Percentiles rank a stretch among this genome's conserved stretches.
Conservation (phyloP, 805 yeast genomes). For the Cyberlindnera euphorbiae region DNA sequence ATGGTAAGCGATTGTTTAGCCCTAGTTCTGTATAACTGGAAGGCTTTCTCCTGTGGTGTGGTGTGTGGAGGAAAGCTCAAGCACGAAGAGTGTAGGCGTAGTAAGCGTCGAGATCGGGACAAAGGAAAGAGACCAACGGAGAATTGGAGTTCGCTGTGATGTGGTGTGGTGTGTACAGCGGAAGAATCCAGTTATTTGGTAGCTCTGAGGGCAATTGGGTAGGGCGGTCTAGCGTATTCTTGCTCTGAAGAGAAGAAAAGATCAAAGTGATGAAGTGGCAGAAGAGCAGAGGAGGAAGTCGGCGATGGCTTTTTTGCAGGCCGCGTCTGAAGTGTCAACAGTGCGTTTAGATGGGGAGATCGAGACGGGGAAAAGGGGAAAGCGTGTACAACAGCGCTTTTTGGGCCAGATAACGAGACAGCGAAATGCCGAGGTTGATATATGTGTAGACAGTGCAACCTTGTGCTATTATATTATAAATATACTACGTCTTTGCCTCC, state of each 20-base stretch:
- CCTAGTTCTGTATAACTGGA: too few species aligned
- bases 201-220: constrained; percentile 6
- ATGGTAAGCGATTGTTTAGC: too few species aligned
- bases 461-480: too few species aligned
- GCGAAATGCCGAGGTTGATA: too few species aligned
- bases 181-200: background rate
- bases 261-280: background rate
- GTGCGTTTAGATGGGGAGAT: background rate
- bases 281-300: constrained; percentile 4
- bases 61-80: too few species aligned
- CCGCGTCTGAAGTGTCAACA: constrained; percentile 13
- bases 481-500: too few species aligned
- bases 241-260: constrained; percentile 2
- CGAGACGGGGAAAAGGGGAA: background rate
- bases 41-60: background rate
- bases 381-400: background rate
- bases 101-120: too few species aligned
- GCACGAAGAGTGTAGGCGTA: too few species aligned
- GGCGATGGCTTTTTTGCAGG: constrained; percentile 12
- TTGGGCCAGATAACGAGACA: too few species aligned
- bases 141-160: too few species aligned
- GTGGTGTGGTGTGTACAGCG: constrained; percentile 4
- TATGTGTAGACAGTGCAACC: too few species aligned
- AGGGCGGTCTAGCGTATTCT: constrained; percentile 1
- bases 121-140: too few species aligned